These are phyloP conservation scores for Chlorella sp. DNA, from an alignment of 139 green algal species.

Conservation along the genomic window DNA sequence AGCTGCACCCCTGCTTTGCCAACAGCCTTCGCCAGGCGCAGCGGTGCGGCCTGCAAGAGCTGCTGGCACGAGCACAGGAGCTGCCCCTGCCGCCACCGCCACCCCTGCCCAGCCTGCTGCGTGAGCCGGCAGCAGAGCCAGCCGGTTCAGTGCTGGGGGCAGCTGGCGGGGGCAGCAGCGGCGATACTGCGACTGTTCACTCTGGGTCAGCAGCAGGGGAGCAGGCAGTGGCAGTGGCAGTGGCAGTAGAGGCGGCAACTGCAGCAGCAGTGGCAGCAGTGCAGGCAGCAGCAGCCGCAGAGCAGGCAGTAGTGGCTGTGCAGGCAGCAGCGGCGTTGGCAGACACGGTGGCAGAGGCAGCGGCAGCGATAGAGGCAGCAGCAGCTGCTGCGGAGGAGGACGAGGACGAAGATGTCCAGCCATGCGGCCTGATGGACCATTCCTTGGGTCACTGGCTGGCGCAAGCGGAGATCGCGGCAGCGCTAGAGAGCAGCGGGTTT, in stretches of 20 bases:
- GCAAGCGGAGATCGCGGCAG: neutral
- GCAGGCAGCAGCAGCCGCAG: neutral
- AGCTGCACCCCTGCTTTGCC: conserved; percentile 60
- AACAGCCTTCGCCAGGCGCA: conserved; percentile 50
- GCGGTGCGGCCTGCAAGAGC: conserved; percentile 23
- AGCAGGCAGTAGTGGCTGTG: neutral
- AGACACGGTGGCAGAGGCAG: neutral
- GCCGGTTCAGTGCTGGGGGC: neutral
- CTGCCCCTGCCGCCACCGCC: conserved; percentile 24
- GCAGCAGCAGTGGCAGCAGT: neutral
- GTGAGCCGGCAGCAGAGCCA: neutral
- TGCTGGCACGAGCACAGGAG: conserved; percentile 1
- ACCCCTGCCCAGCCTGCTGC: neutral
- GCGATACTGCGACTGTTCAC: neutral
- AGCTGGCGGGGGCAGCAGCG: neutral
- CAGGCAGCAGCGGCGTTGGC: neutral
- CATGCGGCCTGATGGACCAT: neutral
- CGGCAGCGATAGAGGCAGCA: neutral
- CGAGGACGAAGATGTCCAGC: too few species aligned
- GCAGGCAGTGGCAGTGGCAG: neutral
- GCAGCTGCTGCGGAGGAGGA: neutral
- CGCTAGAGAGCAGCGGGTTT: neutral
- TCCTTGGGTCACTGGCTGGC: conserved; percentile 13
- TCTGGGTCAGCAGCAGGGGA: neutral
- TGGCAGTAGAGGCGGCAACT: neutral